phyloP scores from a whole-genome alignment of 176 grass and related monocot species.

The Microstegium vimineum region DNA sequence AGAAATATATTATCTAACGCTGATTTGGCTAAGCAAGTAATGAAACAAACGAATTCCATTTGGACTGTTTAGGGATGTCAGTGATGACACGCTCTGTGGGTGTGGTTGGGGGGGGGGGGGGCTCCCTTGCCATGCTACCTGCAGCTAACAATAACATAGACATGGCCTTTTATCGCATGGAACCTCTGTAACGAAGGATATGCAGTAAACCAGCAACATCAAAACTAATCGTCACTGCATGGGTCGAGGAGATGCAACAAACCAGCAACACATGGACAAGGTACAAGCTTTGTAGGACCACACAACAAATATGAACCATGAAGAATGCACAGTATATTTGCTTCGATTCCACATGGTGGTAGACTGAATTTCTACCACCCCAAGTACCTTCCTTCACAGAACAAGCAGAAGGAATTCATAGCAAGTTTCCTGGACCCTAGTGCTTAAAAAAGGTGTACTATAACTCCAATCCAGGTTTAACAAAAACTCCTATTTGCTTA shows the following conservation, averaged over 20 bases:
- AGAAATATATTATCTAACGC: background rate
- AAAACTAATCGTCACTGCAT: background rate
- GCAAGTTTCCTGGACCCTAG: background rate
- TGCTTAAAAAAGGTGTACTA: background rate
- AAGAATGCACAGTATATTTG: constrained; percentile 17
- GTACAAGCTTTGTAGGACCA: background rate
- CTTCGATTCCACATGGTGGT: background rate
- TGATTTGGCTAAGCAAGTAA: background rate
- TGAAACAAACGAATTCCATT: background rate
- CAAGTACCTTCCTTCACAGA: background rate
- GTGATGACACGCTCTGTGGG: background rate
- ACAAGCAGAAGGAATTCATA: constrained; percentile 1
- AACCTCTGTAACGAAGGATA: background rate
- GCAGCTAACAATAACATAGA: background rate
- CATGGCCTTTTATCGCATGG: background rate
- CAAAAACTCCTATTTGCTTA: background rate
- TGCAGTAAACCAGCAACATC: background rate
- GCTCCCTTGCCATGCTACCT: constrained; percentile 3
- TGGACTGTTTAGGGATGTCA: background rate
- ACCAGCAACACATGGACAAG: background rate
- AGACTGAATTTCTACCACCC: background rate
- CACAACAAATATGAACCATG: background rate
- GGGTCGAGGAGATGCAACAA: background rate
- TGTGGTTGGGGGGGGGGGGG: background rate
- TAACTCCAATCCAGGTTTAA: constrained; percentile 26